Percentiles rank a stretch among this genome's conserved stretches.
These are phyloP conservation scores for Termitomyces sp. DNA, from an alignment of 768 basidiomycete species.

Conservation along the genomic window DNA sequence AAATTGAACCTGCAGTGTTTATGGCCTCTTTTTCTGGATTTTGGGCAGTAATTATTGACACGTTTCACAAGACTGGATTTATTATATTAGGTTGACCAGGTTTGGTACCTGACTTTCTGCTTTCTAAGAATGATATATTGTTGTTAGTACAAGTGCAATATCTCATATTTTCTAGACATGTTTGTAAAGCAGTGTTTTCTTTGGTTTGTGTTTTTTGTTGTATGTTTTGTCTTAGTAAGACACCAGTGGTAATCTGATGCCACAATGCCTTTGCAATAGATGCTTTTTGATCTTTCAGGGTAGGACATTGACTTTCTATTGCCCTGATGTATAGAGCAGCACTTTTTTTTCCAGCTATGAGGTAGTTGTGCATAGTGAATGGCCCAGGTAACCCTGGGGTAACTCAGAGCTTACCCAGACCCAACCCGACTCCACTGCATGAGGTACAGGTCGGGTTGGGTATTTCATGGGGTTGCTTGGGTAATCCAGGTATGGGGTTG, in stretches of 20 bases:
- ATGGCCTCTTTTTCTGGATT: not conserved
- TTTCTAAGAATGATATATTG: not conserved
- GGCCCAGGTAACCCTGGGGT: too few relatives aligned
- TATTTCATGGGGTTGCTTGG: too few relatives aligned
- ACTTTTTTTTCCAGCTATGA: slow-evolving; percentile 12
- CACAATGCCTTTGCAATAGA: slow-evolving; percentile 23
- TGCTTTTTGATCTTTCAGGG: slow-evolving; percentile 7
- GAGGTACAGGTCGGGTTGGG: too few relatives aligned
- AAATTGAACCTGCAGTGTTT: not conserved
- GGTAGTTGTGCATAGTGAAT: slow-evolving; percentile 41
- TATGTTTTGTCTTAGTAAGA: slow-evolving; percentile 26
- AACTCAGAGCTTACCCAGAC: too few relatives aligned
- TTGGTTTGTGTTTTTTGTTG: slow-evolving; percentile 18
- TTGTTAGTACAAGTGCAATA: not conserved
- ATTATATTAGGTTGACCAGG: not conserved
- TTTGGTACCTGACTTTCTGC: not conserved
- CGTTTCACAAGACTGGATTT: not conserved
- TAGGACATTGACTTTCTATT: not conserved
- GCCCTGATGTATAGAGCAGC: slow-evolving; percentile 9
- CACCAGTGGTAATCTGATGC: slow-evolving; percentile 24
- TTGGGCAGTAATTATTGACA: not conserved
- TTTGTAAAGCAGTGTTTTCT: slow-evolving; percentile 21
- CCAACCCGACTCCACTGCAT: too few relatives aligned
- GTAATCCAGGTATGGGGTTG: too few relatives aligned
- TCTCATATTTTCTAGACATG: slow-evolving; percentile 4